A percentile compares a stretch with the other conserved stretches of the same genome.
phyloP scores from a whole-genome alignment of 2,329 filamentous ascomycete genomes.

The Trichoderma afroharzianum region DNA sequence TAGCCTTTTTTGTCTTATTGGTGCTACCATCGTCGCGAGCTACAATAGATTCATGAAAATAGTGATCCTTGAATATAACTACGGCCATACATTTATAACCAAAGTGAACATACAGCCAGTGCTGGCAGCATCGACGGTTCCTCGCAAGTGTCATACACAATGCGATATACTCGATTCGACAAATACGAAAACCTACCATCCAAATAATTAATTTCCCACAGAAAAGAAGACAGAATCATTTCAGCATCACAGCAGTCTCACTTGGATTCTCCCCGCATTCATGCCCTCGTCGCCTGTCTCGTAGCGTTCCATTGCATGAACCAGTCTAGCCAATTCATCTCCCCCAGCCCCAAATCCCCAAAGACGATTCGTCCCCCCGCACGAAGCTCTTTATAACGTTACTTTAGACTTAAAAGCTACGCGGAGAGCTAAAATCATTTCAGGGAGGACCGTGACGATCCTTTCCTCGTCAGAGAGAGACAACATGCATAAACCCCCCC shows the following conservation, averaged over 20 bases:
- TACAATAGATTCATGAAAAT: neutral
- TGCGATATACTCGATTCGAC: no score
- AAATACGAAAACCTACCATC: neutral
- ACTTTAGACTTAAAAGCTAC: conserved; percentile 3
- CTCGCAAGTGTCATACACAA: neutral
- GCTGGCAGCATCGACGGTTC: neutral
- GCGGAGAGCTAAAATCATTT: neutral
- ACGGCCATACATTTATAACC: neutral
- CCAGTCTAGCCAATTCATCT: neutral
- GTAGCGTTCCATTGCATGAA: neutral
- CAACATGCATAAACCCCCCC: neutral
- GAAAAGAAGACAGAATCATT: no score
- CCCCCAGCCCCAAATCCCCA: neutral
- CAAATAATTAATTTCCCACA: neutral
- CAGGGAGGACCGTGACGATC: neutral
- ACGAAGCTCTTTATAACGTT: neutral
- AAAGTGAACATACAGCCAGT: neutral
- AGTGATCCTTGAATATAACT: neutral
- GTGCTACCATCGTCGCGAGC: neutral
- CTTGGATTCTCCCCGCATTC: neutral
- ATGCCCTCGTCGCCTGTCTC: neutral
- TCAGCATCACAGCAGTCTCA: neutral
- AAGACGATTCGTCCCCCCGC: neutral
- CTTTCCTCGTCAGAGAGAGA: neutral
- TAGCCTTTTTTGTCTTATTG: neutral